These are phyloP conservation scores for Scedosporium minutisporum DNA, from an alignment of 2,329 filamentous ascomycete species.

Conservation along the genomic window DNA sequence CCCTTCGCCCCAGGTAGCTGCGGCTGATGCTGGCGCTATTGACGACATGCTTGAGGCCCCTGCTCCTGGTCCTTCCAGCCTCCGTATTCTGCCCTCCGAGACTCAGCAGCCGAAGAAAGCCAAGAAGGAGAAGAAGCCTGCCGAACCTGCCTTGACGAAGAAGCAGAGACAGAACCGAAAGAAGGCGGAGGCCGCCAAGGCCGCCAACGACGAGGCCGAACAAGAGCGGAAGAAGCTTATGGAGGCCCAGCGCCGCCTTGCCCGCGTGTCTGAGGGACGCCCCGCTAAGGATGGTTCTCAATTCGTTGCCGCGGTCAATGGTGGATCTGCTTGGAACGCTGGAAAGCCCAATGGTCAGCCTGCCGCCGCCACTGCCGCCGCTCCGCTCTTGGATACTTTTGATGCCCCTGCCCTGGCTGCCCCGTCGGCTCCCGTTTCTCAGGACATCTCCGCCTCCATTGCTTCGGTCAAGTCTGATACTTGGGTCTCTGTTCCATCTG, in stretches of 20 bases:
- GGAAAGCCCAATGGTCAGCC: conserved; percentile 21
- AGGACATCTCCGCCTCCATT: conserved; percentile 22
- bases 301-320: conserved; percentile 37
- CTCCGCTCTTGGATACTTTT: conserved; percentile 50
- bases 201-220: conserved; percentile 66
- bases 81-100: conserved; percentile 59
- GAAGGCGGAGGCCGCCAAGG: conserved; percentile 76
- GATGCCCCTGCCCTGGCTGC: not conserved
- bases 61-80: conserved; percentile 57
- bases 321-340: conserved; percentile 33
- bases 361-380: conserved; percentile 21
- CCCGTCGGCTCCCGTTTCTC: conserved; percentile 14
- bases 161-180: conserved; percentile 89
- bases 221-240: conserved; percentile 63
- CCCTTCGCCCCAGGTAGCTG: conserved; percentile 51
- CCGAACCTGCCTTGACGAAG: conserved; percentile 71
- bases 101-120: conserved; percentile 53
- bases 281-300: conserved; percentile 70
- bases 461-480: conserved; percentile 25
- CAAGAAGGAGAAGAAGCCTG: conserved; percentile 50
- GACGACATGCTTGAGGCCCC: conserved; percentile 85
- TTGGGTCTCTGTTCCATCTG: conserved; percentile 46
- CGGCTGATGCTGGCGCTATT: conserved; percentile 58
- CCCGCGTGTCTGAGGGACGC: conserved; percentile 73
- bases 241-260: conserved; percentile 75